These are phyloP conservation scores for Penicillium argentinense DNA, from an alignment of 495 filamentous ascomycete species.

Conservation along the genomic window DNA sequence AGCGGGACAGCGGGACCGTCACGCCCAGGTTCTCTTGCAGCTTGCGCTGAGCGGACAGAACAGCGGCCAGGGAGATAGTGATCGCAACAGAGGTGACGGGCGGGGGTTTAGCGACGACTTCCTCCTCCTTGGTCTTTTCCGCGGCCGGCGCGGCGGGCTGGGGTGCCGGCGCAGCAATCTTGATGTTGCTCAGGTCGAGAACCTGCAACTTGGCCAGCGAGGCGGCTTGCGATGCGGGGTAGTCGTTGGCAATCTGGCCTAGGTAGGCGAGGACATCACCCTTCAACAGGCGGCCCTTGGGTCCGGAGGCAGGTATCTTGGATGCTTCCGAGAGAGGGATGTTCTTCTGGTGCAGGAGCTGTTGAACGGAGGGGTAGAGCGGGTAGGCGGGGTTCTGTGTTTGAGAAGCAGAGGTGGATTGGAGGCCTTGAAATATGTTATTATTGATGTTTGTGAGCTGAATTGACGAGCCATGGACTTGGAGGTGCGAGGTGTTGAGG, in stretches of 20 bases:
- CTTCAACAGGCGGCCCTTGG: conserved; percentile 87
- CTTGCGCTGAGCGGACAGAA: conserved; percentile 75
- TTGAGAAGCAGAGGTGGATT: conserved; percentile 42
- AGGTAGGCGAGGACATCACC: conserved; percentile 93
- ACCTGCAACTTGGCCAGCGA: conserved; percentile 73
- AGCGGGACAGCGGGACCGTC: conserved; percentile 79
- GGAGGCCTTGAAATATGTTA: conserved; percentile 27
- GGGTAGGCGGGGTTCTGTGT: conserved; percentile 72
- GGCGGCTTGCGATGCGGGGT: conserved; percentile 65
- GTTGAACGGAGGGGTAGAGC: conserved; percentile 80
- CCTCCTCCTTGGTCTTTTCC: conserved; percentile 33
- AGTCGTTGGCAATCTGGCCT: conserved; percentile 67
- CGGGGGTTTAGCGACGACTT: conserved; percentile 34
- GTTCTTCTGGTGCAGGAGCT: conserved; percentile 74
- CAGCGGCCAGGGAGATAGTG: conserved; percentile 73
- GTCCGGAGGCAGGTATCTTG: conserved; percentile 84
- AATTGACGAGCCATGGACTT: background rate
- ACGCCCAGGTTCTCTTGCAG: conserved; percentile 73
- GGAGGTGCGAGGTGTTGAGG: background rate
- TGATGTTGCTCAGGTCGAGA: conserved; percentile 93
- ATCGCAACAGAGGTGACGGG: conserved; percentile 51
- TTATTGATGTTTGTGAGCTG: background rate
- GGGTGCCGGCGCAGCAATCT: conserved; percentile 66
- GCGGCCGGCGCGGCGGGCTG: conserved; percentile 44
- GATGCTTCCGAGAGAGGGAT: conserved; percentile 68